Conservation (phyloP, 441 rosid genomes). For the Arabidopsis lyrata region DNA sequence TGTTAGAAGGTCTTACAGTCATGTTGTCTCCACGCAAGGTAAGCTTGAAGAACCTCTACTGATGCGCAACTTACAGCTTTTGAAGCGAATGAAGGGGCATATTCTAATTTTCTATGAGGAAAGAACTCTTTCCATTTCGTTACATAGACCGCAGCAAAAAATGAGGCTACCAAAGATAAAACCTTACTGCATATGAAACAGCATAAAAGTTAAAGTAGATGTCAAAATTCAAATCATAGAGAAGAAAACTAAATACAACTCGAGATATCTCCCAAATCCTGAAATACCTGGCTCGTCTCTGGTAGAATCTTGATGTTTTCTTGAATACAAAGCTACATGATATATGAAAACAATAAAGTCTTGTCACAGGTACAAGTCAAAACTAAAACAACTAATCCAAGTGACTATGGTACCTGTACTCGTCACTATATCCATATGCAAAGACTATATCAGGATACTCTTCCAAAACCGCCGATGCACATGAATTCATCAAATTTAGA, state of each 20-base stretch:
- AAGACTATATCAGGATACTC: conserved; percentile 83
- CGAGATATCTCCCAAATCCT: not conserved
- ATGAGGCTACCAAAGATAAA: conserved; percentile 67
- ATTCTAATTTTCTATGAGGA: conserved; percentile 58
- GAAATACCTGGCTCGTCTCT: conserved; percentile 75
- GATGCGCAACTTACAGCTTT: conserved; percentile 71
- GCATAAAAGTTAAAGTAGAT: not conserved
- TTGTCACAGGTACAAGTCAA: not conserved
- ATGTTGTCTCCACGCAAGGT: conserved; percentile 87
- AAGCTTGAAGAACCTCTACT: conserved; percentile 75
- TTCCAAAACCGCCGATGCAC: conserved; percentile 64
- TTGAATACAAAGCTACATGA: conserved; percentile 77
- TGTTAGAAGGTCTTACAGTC: conserved; percentile 59
- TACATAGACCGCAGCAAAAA: conserved; percentile 67
- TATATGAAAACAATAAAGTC: conserved; percentile 1
- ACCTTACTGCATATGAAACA: conserved; percentile 70
- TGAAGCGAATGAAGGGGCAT: conserved; percentile 74
- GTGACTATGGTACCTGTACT: conserved; percentile 60
- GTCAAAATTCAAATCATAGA: conserved; percentile 14
- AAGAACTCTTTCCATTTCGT: conserved; percentile 80
- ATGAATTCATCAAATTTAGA: conserved; percentile 72
- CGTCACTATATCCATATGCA: conserved; percentile 82
- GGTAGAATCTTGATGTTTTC: conserved; percentile 79
- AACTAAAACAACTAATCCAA: conserved; percentile 1
- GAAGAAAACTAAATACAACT: conserved; percentile 1